Evolutionary conservation across 2,329 filamentous ascomycete genomes (phyloP).

Genomic region (Beauveria asiatica): DNA sequence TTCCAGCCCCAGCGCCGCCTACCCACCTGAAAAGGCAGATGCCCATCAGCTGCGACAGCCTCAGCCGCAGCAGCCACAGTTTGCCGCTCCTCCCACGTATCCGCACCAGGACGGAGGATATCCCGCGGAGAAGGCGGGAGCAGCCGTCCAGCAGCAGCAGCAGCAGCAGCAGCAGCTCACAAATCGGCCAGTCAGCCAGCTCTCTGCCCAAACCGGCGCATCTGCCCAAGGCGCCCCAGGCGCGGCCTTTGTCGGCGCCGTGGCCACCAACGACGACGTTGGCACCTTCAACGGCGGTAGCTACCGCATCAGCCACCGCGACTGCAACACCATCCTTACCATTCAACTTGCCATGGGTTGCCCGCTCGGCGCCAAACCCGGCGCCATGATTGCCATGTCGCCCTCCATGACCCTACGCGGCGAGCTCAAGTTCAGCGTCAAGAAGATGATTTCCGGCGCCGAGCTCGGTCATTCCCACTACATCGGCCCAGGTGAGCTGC

Average conservation of each 20-base stretch:
- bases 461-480: conserved; percentile 73
- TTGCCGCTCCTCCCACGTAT: conserved; percentile 12
- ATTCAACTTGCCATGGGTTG: conserved; percentile 85
- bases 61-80: conserved; percentile 21
- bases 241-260: conserved; percentile 55
- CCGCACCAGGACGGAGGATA: conserved; percentile 16
- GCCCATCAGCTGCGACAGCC: conserved; percentile 19
- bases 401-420: conserved; percentile 79
- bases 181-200: conserved; percentile 22
- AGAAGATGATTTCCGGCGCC: conserved; percentile 79
- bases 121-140: conserved; percentile 22
- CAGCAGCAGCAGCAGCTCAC: conserved; percentile 16
- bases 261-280: conserved; percentile 65
- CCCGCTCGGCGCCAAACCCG: conserved; percentile 71
- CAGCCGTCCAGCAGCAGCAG: conserved; percentile 14
- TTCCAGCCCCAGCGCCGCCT: conserved; percentile 12
- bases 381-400: conserved; percentile 92
- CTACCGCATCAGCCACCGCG: conserved; percentile 86
- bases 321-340: conserved; percentile 83
- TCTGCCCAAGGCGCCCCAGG: conserved; percentile 18
- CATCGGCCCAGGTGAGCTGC: conserved; percentile 82
- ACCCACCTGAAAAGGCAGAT: conserved; percentile 12
- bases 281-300: conserved; percentile 97
- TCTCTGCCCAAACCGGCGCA: conserved; percentile 19
- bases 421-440: conserved; percentile 74